These are phyloP conservation scores for Lanzia echinophila DNA, from an alignment of 2,329 filamentous ascomycete species.

Conservation along the genomic window DNA sequence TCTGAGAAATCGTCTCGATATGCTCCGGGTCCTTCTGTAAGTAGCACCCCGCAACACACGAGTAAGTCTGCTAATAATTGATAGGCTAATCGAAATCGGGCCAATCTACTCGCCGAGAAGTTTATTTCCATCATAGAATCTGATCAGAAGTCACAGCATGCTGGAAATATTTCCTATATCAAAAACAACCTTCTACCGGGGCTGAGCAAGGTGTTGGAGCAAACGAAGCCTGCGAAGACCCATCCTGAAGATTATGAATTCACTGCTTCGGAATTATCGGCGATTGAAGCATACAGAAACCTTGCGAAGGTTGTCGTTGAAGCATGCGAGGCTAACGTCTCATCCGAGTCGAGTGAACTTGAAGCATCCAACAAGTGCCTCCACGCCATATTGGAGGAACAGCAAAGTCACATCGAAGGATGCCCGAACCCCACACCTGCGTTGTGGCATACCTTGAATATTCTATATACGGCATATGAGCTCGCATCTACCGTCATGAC, in stretches of 20 bases:
- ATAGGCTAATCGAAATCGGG: slow-evolving; percentile 19
- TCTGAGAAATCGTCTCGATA: slow-evolving; percentile 25
- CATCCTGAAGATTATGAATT: slow-evolving; percentile 1
- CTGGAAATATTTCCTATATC: background rate
- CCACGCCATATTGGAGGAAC: slow-evolving; percentile 12
- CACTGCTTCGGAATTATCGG: slow-evolving; percentile 18
- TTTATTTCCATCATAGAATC: slow-evolving; percentile 17
- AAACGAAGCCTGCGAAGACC: background rate
- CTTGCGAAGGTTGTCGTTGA: slow-evolving; percentile 20
- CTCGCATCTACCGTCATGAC: slow-evolving; percentile 16
- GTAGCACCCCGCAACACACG: background rate
- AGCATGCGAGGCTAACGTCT: slow-evolving; percentile 8
- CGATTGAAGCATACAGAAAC: slow-evolving; percentile 15
- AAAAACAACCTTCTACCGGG: background rate
- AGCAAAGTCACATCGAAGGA: slow-evolving; percentile 3
- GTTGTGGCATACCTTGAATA: slow-evolving; percentile 18
- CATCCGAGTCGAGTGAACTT: slow-evolving; percentile 12
- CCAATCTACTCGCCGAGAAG: slow-evolving; percentile 19
- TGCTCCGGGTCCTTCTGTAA: slow-evolving; percentile 24
- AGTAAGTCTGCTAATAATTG: slow-evolving; percentile 11
- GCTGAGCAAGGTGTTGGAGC: background rate
- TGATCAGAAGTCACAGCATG: background rate
- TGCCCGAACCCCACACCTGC: background rate
- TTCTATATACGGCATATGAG: slow-evolving; percentile 26
- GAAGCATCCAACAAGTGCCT: slow-evolving; percentile 16